Evolutionary conservation across 2,329 filamentous ascomycete species (phyloP).

Genomic region (Talaromyces pinophilus): DNA sequence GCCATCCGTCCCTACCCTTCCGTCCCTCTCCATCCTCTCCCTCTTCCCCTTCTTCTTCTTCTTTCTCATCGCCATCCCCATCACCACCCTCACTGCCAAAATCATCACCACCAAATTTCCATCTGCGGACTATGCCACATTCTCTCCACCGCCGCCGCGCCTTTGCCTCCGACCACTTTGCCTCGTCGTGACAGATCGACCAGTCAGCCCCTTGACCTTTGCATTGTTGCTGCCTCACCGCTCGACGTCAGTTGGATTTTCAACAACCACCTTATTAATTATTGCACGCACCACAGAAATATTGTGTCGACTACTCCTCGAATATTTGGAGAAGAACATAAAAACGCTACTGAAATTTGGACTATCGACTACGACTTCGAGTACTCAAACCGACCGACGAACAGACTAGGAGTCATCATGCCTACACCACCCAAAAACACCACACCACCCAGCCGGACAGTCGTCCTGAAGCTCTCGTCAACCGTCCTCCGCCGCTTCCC

Average conservation of each 20-base stretch:
- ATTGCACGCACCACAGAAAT: background rate
- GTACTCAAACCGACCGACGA: background rate
- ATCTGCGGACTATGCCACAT: slow-evolving; percentile 34
- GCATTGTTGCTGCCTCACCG: slow-evolving; percentile 24
- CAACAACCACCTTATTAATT: slow-evolving; percentile 26
- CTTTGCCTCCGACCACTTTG: slow-evolving; percentile 31
- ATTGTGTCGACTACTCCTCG: background rate
- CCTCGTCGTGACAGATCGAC: slow-evolving; percentile 34
- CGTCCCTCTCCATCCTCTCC: slow-evolving; percentile 26
- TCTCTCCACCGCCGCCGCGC: slow-evolving; percentile 27
- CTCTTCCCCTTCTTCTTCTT: slow-evolving; percentile 11
- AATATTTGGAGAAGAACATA: background rate
- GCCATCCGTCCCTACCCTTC: slow-evolving; percentile 25
- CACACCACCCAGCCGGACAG: slow-evolving; percentile 39
- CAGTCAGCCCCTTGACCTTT: slow-evolving; percentile 21
- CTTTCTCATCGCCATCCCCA: slow-evolving; percentile 25
- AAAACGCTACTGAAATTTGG: background rate
- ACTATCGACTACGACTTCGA: background rate
- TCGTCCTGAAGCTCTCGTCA: slow-evolving; percentile 45
- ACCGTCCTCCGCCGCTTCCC: slow-evolving; percentile 40
- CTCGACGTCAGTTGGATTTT: slow-evolving; percentile 30
- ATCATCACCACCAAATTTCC: slow-evolving; percentile 28
- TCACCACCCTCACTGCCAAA: slow-evolving; percentile 26
- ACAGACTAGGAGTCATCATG: slow-evolving; percentile 25
- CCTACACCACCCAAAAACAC: slow-evolving; percentile 33